A percentile compares a stretch with the other conserved stretches of the same genome.
These are phyloP conservation scores for Clavariopsis aquatica DNA, from an alignment of 495 filamentous ascomycete species.

Conservation along the genomic window DNA sequence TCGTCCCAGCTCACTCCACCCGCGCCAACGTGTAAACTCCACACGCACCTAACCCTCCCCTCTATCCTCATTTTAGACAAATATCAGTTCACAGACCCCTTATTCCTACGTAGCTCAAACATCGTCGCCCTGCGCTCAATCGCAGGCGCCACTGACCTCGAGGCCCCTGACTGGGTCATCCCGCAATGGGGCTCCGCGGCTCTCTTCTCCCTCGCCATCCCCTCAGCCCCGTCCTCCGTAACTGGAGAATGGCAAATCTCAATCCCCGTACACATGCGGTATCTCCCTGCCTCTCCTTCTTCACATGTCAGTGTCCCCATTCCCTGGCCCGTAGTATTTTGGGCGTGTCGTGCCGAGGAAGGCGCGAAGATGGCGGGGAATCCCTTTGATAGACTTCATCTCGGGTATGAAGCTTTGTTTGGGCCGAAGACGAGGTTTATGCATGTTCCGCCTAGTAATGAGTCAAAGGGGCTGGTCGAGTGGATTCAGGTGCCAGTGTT, in stretches of 20 bases:
- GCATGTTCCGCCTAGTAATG: constrained; percentile 65
- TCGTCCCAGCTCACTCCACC: constrained; percentile 44
- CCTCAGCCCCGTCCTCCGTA: neutral
- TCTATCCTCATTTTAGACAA: constrained; percentile 79
- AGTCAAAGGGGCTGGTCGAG: constrained; percentile 55
- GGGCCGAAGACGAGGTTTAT: constrained; percentile 80
- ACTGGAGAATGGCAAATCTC: constrained; percentile 64
- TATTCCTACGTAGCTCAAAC: constrained; percentile 76
- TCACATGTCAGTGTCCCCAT: constrained; percentile 52
- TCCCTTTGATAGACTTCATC: constrained; percentile 79
- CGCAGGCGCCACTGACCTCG: constrained; percentile 83
- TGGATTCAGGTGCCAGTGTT: constrained; percentile 74
- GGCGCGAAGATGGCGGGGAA: constrained; percentile 71
- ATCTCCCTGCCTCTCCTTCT: constrained; percentile 64
- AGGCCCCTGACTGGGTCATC: constrained; percentile 83
- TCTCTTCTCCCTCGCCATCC: constrained; percentile 73
- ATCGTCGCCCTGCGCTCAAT: constrained; percentile 66
- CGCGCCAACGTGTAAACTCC: constrained; percentile 62
- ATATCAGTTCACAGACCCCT: constrained; percentile 74
- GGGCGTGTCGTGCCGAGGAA: constrained; percentile 80
- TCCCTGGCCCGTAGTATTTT: constrained; percentile 83
- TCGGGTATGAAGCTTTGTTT: constrained; percentile 89
- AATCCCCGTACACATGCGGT: constrained; percentile 86
- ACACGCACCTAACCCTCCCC: constrained; percentile 88
- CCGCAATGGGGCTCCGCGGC: constrained; percentile 77